These are phyloP conservation scores for Niveomyces coronatus DNA, from an alignment of 2,329 filamentous ascomycete genomes.

Conservation along the genomic window DNA sequence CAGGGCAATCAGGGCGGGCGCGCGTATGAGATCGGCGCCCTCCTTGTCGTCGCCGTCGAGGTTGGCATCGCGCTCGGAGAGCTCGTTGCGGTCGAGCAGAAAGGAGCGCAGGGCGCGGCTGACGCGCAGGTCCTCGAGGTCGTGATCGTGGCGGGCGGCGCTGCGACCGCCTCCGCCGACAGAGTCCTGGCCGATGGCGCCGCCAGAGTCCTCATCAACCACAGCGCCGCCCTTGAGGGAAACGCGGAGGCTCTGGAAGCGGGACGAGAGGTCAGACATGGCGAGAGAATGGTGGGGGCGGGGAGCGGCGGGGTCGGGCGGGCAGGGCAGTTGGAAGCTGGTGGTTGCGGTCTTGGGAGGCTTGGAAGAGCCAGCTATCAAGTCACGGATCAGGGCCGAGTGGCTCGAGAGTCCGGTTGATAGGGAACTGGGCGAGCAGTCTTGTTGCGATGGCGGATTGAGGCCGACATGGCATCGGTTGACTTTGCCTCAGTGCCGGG, in stretches of 20 bases:
- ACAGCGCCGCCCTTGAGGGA: constrained; percentile 23
- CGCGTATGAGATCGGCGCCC: constrained; percentile 27
- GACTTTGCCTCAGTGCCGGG: too few species aligned
- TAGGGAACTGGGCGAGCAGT: too few species aligned
- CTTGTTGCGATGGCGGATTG: too few species aligned
- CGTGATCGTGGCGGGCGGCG: constrained; percentile 33
- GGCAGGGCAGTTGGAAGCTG: too few species aligned
- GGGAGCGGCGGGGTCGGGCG: too few species aligned
- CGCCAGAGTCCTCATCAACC: constrained; percentile 43
- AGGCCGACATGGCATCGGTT: too few species aligned
- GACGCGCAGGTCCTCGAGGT: constrained; percentile 45
- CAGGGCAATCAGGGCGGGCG: constrained; percentile 36
- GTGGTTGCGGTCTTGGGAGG: too few species aligned
- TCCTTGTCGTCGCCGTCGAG: constrained; percentile 24
- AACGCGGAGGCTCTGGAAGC: constrained; percentile 10
- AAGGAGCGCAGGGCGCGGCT: constrained; percentile 48
- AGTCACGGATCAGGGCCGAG: too few species aligned
- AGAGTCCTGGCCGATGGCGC: constrained; percentile 37
- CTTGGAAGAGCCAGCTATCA: too few species aligned
- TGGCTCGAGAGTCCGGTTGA: too few species aligned
- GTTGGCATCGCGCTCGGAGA: constrained; percentile 37
- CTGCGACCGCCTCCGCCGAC: constrained; percentile 52
- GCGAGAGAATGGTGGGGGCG: background rate
- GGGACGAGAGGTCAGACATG: constrained; percentile 13
- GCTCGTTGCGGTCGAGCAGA: constrained; percentile 40